Evolutionary conservation across 78 protist species (phyloP).

Genomic region (Chrysochromulina parva): DNA sequence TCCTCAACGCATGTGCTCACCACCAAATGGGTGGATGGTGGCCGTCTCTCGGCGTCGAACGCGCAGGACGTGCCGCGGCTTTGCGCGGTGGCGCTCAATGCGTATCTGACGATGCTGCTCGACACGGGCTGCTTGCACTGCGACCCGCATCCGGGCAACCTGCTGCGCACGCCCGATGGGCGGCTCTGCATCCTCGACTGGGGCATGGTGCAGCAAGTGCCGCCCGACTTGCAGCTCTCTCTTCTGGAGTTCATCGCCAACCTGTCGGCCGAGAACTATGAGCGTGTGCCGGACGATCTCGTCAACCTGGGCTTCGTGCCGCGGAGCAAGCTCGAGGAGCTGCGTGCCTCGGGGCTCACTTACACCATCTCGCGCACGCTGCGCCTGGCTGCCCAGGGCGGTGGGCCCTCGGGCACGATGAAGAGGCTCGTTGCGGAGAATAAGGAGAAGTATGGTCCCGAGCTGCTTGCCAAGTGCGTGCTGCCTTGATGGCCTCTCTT

Average conservation of each 20-base stretch:
- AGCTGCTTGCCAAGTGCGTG: background rate
- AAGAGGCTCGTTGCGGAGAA: background rate
- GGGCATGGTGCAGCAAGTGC: background rate
- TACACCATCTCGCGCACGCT: background rate
- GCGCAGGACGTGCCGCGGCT: background rate
- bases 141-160: slow-evolving; percentile 56
- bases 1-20: slow-evolving; percentile 18
- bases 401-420: background rate
- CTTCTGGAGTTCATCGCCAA: slow-evolving; percentile 29
- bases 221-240: background rate
- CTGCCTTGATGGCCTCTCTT: too few species aligned
- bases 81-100: slow-evolving; percentile 39
- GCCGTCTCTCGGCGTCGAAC: background rate
- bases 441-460: background rate
- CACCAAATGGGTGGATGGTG: slow-evolving; percentile 23
- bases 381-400: background rate
- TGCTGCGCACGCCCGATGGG: slow-evolving; percentile 42
- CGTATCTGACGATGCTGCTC: slow-evolving; percentile 47
- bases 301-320: slow-evolving; percentile 32
- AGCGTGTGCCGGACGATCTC: background rate
- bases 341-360: background rate
- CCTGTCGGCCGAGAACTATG: background rate
- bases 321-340: background rate
- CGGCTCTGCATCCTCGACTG: slow-evolving; percentile 53
- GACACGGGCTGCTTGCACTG: slow-evolving; percentile 39